Evolutionary conservation across 2,329 filamentous ascomycete species (phyloP).

Genomic region (Helicocarpus griseus): DNA sequence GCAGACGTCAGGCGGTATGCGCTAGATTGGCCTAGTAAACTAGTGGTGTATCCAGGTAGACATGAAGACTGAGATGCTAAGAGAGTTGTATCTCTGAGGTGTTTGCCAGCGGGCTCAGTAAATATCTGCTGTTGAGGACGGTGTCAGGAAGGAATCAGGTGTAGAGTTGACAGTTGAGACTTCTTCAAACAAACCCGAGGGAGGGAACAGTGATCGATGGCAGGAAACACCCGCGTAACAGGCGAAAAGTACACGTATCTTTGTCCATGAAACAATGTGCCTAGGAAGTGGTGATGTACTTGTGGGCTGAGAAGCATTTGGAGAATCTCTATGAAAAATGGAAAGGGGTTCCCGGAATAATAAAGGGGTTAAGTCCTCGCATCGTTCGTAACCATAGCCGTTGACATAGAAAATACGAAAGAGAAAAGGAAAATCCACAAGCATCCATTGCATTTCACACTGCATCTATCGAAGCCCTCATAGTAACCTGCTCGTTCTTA

Average conservation of each 20-base stretch:
- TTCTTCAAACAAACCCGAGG: background rate
- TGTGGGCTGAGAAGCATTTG: too few species aligned
- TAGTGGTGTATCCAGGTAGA: background rate
- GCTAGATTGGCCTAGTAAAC: background rate
- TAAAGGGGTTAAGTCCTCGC: too few species aligned
- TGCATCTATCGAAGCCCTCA: constrained; percentile 66
- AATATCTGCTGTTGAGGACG: background rate
- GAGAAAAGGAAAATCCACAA: background rate
- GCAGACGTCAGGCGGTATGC: background rate
- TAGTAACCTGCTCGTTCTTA: constrained; percentile 89
- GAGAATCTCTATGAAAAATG: too few species aligned
- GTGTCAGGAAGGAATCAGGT: background rate
- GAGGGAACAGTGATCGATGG: background rate
- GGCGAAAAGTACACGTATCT: too few species aligned
- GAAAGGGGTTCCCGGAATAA: background rate
- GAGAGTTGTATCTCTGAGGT: too few species aligned
- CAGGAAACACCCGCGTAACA: background rate
- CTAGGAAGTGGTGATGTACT: too few species aligned
- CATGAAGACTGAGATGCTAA: background rate
- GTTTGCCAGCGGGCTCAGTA: background rate
- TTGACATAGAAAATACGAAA: background rate
- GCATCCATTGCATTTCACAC: constrained; percentile 38
- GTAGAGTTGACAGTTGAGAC: too few species aligned
- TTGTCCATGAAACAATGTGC: too few species aligned
- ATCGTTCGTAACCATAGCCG: too few species aligned